Conservation (phyloP, 768 basidiomycete species). For the Kondoa subrosea region DNA sequence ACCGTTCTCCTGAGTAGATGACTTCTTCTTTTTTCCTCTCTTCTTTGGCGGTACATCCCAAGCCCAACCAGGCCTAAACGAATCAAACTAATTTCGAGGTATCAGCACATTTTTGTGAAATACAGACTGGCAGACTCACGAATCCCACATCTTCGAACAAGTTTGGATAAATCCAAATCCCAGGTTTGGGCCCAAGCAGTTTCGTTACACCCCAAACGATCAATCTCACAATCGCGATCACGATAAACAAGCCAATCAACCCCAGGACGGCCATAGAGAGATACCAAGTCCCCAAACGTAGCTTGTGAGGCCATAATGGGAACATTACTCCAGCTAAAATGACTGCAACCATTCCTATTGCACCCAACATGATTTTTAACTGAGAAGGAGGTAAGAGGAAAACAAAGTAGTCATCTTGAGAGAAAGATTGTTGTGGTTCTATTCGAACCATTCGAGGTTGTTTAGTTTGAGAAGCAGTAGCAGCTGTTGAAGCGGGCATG, state of each 20-base stretch:
- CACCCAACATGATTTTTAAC: slow-evolving; percentile 80
- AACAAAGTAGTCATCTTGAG: slow-evolving; percentile 68
- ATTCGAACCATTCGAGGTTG: slow-evolving; percentile 60
- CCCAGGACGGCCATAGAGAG: slow-evolving; percentile 73
- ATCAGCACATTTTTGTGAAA: not conserved
- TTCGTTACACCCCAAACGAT: slow-evolving; percentile 90
- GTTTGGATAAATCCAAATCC: slow-evolving; percentile 98
- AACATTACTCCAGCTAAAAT: slow-evolving; percentile 98
- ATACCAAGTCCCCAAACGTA: slow-evolving; percentile 92
- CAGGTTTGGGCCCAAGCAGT: slow-evolving; percentile 55
- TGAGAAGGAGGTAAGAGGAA: slow-evolving; percentile 96
- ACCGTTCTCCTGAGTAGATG: not conserved
- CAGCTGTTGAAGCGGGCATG: not conserved
- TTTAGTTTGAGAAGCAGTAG: slow-evolving; percentile 7
- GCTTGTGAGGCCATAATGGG: slow-evolving; percentile 86
- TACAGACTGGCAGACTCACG: too few species aligned
- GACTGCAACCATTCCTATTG: slow-evolving; percentile 71
- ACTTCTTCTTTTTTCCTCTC: slow-evolving; percentile 42
- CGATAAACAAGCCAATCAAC: slow-evolving; percentile 78
- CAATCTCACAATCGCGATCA: slow-evolving; percentile 67
- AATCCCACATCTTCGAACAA: slow-evolving; percentile 97
- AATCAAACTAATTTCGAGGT: slow-evolving; percentile 96
- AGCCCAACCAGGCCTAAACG: slow-evolving; percentile 90
- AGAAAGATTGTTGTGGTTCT: slow-evolving; percentile 54
- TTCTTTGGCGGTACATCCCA: slow-evolving; percentile 76